These are phyloP conservation scores for Wickerhamomyces alni DNA, from an alignment of 805 yeast genomes.

Conservation along the genomic window DNA sequence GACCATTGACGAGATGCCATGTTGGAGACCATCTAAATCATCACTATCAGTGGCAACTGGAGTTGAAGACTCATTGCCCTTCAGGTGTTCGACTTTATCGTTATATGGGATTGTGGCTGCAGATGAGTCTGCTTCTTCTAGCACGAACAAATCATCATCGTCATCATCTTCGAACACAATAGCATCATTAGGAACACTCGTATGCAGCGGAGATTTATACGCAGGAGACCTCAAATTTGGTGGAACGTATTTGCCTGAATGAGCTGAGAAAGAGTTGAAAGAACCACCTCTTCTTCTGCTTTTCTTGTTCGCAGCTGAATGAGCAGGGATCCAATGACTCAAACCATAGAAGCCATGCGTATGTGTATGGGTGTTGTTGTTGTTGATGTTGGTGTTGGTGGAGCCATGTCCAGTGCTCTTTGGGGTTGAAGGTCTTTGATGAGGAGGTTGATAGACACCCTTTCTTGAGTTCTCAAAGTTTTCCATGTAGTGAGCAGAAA, in stretches of 20 bases:
- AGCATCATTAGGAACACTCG: slow-evolving; percentile 10
- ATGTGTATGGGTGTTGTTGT: slow-evolving; percentile 8
- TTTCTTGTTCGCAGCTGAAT: slow-evolving; percentile 6
- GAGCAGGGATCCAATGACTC: not conserved
- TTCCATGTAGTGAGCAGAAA: slow-evolving; percentile 65
- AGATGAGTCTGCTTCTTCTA: slow-evolving; percentile 27
- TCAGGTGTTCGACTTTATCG: too few relatives aligned
- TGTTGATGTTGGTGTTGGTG: too few relatives aligned
- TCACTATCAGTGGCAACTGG: not conserved
- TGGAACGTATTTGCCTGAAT: slow-evolving; percentile 61
- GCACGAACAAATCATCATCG: slow-evolving; percentile 33
- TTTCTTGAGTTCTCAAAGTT: slow-evolving; percentile 38
- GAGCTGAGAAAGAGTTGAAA: slow-evolving; percentile 22
- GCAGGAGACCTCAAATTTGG: slow-evolving; percentile 59
- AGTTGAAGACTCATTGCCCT: not conserved
- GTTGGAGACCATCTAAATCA: not conserved
- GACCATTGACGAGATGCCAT: not conserved
- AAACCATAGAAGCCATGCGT: slow-evolving; percentile 6
- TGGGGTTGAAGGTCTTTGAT: slow-evolving; percentile 23
- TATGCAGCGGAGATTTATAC: slow-evolving; percentile 16
- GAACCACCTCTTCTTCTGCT: slow-evolving; percentile 17
- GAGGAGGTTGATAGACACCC: slow-evolving; percentile 22
- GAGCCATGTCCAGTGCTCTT: too few relatives aligned
- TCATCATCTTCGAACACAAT: slow-evolving; percentile 17
- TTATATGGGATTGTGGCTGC: not conserved